Evolutionary conservation across 805 yeast species (phyloP), one percentile per base, ranked within the genome.

Genomic region (Metschnikowia anglica): DNA sequence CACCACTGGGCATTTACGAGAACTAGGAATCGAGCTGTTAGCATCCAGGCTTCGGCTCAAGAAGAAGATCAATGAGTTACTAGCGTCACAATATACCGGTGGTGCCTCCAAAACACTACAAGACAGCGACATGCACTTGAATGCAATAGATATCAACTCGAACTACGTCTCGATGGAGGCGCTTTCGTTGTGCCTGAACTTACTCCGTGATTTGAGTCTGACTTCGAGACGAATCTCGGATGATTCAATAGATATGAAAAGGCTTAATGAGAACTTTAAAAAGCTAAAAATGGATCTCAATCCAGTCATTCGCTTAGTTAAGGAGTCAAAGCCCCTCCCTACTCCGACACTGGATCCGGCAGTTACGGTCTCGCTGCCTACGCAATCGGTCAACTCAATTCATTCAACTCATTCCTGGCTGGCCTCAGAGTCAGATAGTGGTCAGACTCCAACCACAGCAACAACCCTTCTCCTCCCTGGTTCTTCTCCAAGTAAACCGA

Each of bases 281-380:
- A 71, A 77, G 53, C 68, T 85, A 48, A 71, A 83, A 39, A 79
- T 81, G 34, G 90, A 84, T 47, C 62, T 84, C 51, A 64, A 80
- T 31, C 90, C 89, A 1, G 72, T 83, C 6, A 71, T 81, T 42
- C 73, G 83, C 43, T 66, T 77, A 37, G 68, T 77, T 34, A 84
- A 84, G 54, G 89, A 84, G 59, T 63, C 77, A 49, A 75, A 79
- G 53, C 88, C 88, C 4, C 66, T 83, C 39, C 88, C 88, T 0
- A 78, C 84, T 0, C 88, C 85, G 5, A 74, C 78, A 1, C 59
- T 70, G 31, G 76, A 59, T 48, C 74, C 75, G 1, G 73, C 74
- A 1, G 20, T 43, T 16, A 54, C 61, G 10, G 44, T 51, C 3
- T 46, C 54, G 4, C 62, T 66, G 41, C 72, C 71, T n/a, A 60